phyloP scores from a whole-genome alignment of 495 filamentous ascomycete species.

The Talaromyces thailandensis region DNA sequence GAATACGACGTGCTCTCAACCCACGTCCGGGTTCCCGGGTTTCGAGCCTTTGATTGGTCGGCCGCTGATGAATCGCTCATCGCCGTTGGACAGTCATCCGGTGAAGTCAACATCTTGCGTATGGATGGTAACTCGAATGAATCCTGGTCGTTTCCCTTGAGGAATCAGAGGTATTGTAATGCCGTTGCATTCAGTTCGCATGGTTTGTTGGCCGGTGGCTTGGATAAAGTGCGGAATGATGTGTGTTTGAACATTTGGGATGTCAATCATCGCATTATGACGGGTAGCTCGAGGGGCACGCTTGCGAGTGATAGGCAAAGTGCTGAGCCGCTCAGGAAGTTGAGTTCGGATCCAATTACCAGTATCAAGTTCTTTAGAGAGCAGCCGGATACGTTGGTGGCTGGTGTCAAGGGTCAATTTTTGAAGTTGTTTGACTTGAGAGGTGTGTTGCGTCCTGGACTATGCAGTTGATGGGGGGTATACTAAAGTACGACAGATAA shows the following conservation, averaged over 20 bases:
- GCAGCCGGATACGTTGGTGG: slow-evolving; percentile 72
- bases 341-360: slow-evolving; percentile 78
- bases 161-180: slow-evolving; percentile 82
- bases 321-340: slow-evolving; percentile 56
- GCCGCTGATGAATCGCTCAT: slow-evolving; percentile 66
- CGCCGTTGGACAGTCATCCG: slow-evolving; percentile 75
- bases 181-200: slow-evolving; percentile 79
- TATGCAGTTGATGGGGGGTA: background rate
- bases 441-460: slow-evolving; percentile 40
- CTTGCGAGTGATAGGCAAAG: slow-evolving; percentile 27
- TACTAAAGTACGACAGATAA: slow-evolving; percentile 26
- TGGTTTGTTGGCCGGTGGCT: slow-evolving; percentile 72
- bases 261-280: slow-evolving; percentile 53
- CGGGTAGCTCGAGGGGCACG: slow-evolving; percentile 22
- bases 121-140: slow-evolving; percentile 58
- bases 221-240: slow-evolving; percentile 89
- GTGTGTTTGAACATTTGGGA: slow-evolving; percentile 93
- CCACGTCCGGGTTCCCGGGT: slow-evolving; percentile 70
- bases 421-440: slow-evolving; percentile 85
- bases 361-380: slow-evolving; percentile 87
- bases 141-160: slow-evolving; percentile 65
- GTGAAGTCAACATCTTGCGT: slow-evolving; percentile 73
- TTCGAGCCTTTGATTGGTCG: slow-evolving; percentile 95
- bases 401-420: slow-evolving; percentile 76
- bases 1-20: slow-evolving; percentile 61